Percentiles rank a stretch among this genome's conserved stretches.
Evolutionary conservation across 1,284 basidiomycete species (phyloP).

Genomic region (Trametes sp.): DNA sequence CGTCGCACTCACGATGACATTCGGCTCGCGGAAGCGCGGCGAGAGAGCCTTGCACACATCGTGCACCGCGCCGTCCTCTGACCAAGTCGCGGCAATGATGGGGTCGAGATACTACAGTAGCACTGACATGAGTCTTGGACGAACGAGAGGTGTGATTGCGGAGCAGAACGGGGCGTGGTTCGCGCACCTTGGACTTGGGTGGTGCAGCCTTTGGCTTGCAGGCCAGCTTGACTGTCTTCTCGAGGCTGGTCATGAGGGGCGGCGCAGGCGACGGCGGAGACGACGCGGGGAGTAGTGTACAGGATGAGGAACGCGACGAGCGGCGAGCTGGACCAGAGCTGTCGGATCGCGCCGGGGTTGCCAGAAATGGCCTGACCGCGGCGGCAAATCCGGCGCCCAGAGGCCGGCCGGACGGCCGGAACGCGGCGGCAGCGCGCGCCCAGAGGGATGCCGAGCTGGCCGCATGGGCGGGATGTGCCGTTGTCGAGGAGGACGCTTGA

Average conservation of each 20-base stretch:
- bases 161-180: constrained; percentile 4
- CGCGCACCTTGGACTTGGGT: constrained; percentile 87
- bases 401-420: constrained; percentile 9
- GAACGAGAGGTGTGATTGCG: constrained; percentile 10
- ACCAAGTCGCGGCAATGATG: constrained; percentile 94
- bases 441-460: constrained; percentile 13
- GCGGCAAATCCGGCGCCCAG: constrained; percentile 2
- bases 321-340: constrained; percentile 15
- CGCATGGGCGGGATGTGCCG: not conserved
- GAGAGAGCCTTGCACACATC: constrained; percentile 92
- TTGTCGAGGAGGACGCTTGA: not conserved
- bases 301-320: constrained; percentile 22
- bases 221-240: constrained; percentile 90
- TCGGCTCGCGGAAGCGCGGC: constrained; percentile 87
- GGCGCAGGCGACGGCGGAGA: constrained; percentile 16
- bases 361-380: constrained; percentile 10
- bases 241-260: constrained; percentile 72
- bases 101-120: constrained; percentile 79
- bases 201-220: constrained; percentile 95
- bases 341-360: constrained; percentile 3
- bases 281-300: constrained; percentile 24
- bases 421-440: not conserved
- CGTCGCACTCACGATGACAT: constrained; percentile 75
- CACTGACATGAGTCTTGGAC: constrained; percentile 15
- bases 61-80: constrained; percentile 89